Percentiles rank a stretch among this genome's conserved stretches.
Conservation (phyloP, 148 eudicot species). For the Rhododendron ovatum region DNA sequence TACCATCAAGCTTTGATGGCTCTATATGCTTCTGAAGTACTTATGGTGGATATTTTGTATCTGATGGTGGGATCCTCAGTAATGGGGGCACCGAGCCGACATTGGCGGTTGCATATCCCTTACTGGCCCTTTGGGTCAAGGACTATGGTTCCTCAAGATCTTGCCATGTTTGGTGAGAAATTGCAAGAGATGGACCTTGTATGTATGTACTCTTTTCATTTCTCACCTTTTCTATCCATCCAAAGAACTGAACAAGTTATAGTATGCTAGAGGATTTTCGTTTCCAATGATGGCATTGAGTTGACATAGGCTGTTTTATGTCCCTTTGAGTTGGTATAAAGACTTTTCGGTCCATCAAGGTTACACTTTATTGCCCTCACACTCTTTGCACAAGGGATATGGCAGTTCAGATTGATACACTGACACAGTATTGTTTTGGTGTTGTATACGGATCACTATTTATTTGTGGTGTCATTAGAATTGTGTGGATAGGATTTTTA, state of each 20-base stretch:
- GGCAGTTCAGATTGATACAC: background rate
- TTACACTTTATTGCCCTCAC: background rate
- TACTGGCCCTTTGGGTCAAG: background rate
- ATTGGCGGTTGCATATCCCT: background rate
- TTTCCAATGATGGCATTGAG: background rate
- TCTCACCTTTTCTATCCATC: background rate
- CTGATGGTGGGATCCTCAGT: background rate
- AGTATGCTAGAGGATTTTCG: background rate
- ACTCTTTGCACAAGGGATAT: background rate
- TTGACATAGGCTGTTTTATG: background rate
- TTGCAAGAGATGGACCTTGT: background rate
- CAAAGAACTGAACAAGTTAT: background rate
- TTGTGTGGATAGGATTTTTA: background rate
- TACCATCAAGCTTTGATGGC: background rate
- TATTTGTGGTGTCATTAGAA: background rate
- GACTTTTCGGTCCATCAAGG: background rate
- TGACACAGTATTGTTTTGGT: background rate
- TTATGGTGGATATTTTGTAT: background rate
- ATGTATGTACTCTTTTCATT: background rate
- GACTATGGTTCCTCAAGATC: background rate
- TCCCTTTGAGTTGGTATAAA: background rate
- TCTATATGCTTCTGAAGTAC: background rate
- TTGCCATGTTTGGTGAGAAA: no score
- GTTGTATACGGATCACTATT: background rate
- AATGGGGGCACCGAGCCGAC: background rate